Conservation (phyloP, 306 rosid genomes). For the Erythrophleum fordii region DNA sequence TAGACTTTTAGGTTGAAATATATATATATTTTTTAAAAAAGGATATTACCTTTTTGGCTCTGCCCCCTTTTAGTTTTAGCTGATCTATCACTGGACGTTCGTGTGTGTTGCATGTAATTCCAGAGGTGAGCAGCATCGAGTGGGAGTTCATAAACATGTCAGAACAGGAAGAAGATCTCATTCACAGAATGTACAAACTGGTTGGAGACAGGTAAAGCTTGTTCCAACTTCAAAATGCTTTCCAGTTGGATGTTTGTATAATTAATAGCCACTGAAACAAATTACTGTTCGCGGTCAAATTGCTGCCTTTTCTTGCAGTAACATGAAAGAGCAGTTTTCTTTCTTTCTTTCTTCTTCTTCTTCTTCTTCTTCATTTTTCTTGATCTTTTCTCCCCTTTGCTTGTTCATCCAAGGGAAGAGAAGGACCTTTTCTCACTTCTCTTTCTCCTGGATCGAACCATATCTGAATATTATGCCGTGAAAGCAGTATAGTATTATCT, state of each 20-base stretch:
- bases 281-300: background rate
- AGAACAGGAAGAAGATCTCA: conserved; percentile 66
- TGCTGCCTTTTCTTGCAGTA: background rate
- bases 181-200: conserved; percentile 60
- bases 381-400: background rate
- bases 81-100: background rate
- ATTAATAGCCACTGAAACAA: background rate
- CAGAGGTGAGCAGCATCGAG: conserved; percentile 67
- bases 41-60: too few species aligned
- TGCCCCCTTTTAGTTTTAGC: background rate
- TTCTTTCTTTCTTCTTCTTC: background rate
- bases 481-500: background rate
- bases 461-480: background rate
- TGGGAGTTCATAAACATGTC: conserved; percentile 65
- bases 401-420: background rate
- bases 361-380: too few species aligned
- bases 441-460: background rate
- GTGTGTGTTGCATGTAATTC: background rate
- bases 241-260: background rate
- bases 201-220: conserved; percentile 59
- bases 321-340: background rate
- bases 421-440: background rate
- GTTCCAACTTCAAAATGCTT: background rate
- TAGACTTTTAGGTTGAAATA: background rate
- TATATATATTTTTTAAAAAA: too few species aligned